Conservation (phyloP, 495 filamentous ascomycete species). For the Daldinia grandis region DNA sequence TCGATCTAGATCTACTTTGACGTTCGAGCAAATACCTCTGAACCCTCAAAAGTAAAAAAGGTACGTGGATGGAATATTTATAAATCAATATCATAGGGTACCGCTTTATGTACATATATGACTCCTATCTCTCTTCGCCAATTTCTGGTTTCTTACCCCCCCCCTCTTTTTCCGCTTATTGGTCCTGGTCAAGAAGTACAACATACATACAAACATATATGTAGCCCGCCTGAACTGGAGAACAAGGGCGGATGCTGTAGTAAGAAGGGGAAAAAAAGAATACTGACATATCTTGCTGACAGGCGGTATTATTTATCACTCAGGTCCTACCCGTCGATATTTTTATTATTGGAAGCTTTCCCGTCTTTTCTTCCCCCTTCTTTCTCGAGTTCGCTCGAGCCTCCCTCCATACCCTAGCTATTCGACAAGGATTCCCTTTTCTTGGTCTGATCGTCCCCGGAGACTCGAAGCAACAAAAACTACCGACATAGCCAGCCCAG, state of each 20-base stretch:
- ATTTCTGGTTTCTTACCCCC: conserved; percentile 32
- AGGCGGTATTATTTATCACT: conserved; percentile 39
- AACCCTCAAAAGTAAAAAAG: background rate
- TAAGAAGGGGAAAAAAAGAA: conserved; percentile 15
- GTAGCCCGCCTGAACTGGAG: conserved; percentile 6
- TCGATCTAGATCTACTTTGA: background rate
- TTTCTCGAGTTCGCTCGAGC: conserved; percentile 34
- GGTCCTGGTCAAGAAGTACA: conserved; percentile 31
- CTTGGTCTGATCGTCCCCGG: conserved; percentile 33
- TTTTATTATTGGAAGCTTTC: conserved; percentile 18
- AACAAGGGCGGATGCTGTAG: conserved; percentile 33
- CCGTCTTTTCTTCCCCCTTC: conserved; percentile 10
- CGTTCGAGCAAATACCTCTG: background rate
- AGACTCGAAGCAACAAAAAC: conserved; percentile 37
- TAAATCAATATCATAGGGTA: background rate
- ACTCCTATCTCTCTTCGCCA: conserved; percentile 2
- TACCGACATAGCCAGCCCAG: conserved; percentile 18
- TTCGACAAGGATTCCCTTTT: conserved; percentile 28
- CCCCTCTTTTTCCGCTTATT: conserved; percentile 17
- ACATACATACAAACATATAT: conserved; percentile 21
- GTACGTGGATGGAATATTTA: background rate
- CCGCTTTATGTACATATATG: background rate
- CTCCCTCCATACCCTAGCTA: conserved; percentile 23
- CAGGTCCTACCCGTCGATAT: conserved; percentile 34
- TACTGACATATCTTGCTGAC: conserved; percentile 30